Evolutionary conservation across 2,329 filamentous ascomycete species (phyloP), one percentile per base, ranked within the genome.

Genomic region (Botrytis sinoallii): DNA sequence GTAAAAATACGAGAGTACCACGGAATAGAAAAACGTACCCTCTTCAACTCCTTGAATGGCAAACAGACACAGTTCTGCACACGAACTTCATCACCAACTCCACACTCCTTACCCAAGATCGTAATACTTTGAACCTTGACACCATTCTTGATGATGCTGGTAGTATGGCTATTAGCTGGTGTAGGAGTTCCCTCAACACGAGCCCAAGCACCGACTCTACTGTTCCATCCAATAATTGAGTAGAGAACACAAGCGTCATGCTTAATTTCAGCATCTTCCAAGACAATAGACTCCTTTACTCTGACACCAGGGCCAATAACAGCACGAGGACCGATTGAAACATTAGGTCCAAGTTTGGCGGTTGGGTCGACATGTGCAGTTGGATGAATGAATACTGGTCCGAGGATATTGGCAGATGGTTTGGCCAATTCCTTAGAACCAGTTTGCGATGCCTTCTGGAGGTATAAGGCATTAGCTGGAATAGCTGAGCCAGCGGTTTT

Each of bases 81-180:
- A 76, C 94, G 90, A 18, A 98, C 91, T 84, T 98, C 96, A 80
- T 99, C 96, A 6, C 92, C 94, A 44, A 98, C 96, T 73, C 87
- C 90, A 81, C 95, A 98, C 84, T 99, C 96, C 87, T 98, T 98
- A 82, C 95, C 95, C 76, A 99, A 84, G 78, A 98, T 99, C 65
- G 95, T 98, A 81, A 98, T 96, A 83, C 94, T 97, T 87, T 98
- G 96, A 70, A 99, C 96, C 87, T 98, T 98, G 84, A 98, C 91
- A 70, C 96, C 96, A 81, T 98, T 97, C 89, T 98, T 98, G 83
- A 98, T 88, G 80, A 98, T 94, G 84, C 92, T 97, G 22, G 95
- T 98, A 71, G 90, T 93, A 85, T 98, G 95, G 85, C 92, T 97
- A 70, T 88, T 91, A 72, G 93, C 90, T 0, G 95, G 92, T 25